Percentiles rank a stretch among this genome's conserved stretches.
These are phyloP conservation scores for Ophiobolus disseminans DNA, from an alignment of 2,329 filamentous ascomycete species.

Conservation along the genomic window DNA sequence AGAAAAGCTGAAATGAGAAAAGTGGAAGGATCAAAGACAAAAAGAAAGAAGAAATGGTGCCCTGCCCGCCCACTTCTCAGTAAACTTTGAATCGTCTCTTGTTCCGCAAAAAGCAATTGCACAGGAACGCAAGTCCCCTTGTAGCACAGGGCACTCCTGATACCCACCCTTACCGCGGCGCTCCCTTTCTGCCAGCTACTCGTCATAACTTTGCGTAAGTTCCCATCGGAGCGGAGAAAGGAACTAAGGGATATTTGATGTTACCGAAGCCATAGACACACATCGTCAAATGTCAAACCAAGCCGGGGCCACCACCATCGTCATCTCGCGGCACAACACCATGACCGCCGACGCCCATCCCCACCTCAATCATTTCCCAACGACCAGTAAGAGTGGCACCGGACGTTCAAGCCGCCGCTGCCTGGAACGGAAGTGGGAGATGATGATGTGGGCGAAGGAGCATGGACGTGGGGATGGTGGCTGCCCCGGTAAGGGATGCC, in stretches of 20 bases:
- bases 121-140: constrained; percentile 8
- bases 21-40: neutral
- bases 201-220: constrained; percentile 10
- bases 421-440: neutral
- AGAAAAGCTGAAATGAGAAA: neutral
- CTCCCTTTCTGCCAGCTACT: constrained; percentile 8
- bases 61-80: constrained; percentile 3
- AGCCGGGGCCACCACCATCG: neutral
- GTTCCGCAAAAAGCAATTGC: constrained; percentile 11
- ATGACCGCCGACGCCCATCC: neutral
- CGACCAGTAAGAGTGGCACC: neutral
- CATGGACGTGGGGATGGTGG: constrained; percentile 6
- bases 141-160: constrained; percentile 9
- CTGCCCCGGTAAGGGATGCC: constrained; percentile 3
- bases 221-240: neutral
- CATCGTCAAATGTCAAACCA: neutral
- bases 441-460: neutral
- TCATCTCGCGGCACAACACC: neutral
- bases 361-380: neutral
- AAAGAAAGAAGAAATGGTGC: no score
- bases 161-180: constrained; percentile 8
- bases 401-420: neutral
- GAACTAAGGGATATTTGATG: constrained; percentile 1
- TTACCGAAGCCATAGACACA: neutral
- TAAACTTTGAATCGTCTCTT: constrained; percentile 8